Conservation (phyloP, 2,329 filamentous ascomycete species). For the Aspergillus texensis region DNA sequence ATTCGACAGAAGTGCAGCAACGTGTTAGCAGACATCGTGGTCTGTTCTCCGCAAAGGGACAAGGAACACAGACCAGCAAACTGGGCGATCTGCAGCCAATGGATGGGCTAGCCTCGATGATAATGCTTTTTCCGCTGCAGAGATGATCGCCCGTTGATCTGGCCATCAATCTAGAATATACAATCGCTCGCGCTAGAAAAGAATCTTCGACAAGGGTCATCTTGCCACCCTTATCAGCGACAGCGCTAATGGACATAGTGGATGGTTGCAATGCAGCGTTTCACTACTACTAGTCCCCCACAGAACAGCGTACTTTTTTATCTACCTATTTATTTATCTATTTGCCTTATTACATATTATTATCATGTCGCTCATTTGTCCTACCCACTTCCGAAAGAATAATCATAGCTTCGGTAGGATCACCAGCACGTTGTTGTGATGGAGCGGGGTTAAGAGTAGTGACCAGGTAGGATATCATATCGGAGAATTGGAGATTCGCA, state of each 20-base stretch:
- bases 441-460: not conserved
- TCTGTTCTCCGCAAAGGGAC: not conserved
- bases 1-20: not conserved
- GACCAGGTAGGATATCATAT: not conserved
- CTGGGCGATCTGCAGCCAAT: not conserved
- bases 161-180: conserved; percentile 4
- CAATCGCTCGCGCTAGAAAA: conserved; percentile 2
- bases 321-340: not conserved
- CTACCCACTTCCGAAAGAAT: not conserved
- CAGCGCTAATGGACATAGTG: not conserved
- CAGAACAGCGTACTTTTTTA: not conserved
- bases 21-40: not conserved
- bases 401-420: not conserved
- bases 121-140: not conserved
- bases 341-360: not conserved
- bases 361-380: not conserved
- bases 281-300: not conserved
- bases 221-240: not conserved
- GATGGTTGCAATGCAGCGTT: conserved; percentile 6
- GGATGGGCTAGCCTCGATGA: not conserved
- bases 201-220: not conserved
- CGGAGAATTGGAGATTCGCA: not conserved
- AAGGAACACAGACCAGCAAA: not conserved
- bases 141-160: not conserved
- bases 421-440: not conserved